Conservation (phyloP, 495 filamentous ascomycete species). For the Tetracladium marchalianum region DNA sequence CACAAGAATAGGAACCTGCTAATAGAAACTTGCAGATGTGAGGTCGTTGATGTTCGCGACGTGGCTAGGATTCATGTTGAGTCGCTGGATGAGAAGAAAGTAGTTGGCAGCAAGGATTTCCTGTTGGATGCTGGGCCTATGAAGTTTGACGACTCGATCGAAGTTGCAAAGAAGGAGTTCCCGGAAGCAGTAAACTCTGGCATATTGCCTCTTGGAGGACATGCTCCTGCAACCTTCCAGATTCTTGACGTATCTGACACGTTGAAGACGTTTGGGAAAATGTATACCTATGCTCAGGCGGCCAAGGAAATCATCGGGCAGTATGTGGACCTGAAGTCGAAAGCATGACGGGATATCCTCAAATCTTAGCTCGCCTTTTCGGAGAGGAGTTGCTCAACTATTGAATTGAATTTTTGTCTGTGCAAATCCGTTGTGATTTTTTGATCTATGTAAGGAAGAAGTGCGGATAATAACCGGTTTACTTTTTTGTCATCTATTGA, state of each 20-base stretch:
- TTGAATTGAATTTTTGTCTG: too few species aligned
- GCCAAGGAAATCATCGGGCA: background rate
- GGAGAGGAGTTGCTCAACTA: too few species aligned
- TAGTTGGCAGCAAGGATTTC: background rate
- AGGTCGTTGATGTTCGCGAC: background rate
- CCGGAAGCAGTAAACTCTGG: background rate
- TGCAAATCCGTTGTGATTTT: too few species aligned
- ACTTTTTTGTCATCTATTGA: too few species aligned
- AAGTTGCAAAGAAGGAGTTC: background rate
- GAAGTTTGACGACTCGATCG: background rate
- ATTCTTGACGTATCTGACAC: background rate
- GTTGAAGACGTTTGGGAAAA: background rate
- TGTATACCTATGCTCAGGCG: background rate
- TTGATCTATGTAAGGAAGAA: too few species aligned
- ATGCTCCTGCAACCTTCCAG: background rate
- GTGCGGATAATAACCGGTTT: too few species aligned
- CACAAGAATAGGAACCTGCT: too few species aligned
- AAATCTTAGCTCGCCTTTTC: too few species aligned
- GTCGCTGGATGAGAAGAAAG: background rate
- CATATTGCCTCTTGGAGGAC: background rate
- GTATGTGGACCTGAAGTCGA: background rate
- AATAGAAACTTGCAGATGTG: too few species aligned
- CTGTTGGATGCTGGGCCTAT: background rate
- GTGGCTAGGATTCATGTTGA: background rate
- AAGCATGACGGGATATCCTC: background rate